These are phyloP conservation scores for Mucor plumbeus DNA, from an alignment of 371 early-diverging fungal genomes.

Conservation along the genomic window DNA sequence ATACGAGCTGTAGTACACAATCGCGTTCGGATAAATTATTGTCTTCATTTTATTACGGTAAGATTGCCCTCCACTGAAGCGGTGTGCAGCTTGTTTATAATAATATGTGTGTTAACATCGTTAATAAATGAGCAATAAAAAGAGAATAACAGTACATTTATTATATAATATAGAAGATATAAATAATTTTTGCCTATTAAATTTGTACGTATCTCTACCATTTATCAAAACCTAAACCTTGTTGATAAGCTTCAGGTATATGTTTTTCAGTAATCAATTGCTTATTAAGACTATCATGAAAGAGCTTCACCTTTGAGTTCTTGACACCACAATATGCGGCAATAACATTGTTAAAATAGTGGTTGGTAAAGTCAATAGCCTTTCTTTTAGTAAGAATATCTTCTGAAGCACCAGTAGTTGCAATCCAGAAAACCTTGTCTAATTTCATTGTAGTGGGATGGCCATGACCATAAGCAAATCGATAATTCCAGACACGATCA, in stretches of 20 bases:
- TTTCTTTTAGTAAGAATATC: background rate
- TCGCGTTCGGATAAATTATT: too few species aligned
- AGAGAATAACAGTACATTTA: too few species aligned
- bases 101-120: too few species aligned
- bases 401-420: background rate
- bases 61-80: too few species aligned
- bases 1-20: too few species aligned
- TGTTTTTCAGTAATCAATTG: background rate
- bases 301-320: background rate
- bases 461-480: conserved; percentile 7
- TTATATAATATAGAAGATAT: too few species aligned
- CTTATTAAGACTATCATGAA: background rate
- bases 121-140: too few species aligned
- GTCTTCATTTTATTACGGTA: too few species aligned
- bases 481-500: conserved; percentile 8
- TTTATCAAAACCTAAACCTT: conserved; percentile 9
- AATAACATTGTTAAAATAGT: background rate
- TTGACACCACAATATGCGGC: background rate
- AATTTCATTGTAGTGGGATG: background rate
- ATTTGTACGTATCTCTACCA: background rate
- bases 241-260: background rate
- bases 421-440: background rate
- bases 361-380: background rate
- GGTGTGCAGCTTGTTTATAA: too few species aligned
- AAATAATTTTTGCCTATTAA: background rate